phyloP scores from a whole-genome alignment of 352 stramenopile species.

The Blastocystis hominis region DNA sequence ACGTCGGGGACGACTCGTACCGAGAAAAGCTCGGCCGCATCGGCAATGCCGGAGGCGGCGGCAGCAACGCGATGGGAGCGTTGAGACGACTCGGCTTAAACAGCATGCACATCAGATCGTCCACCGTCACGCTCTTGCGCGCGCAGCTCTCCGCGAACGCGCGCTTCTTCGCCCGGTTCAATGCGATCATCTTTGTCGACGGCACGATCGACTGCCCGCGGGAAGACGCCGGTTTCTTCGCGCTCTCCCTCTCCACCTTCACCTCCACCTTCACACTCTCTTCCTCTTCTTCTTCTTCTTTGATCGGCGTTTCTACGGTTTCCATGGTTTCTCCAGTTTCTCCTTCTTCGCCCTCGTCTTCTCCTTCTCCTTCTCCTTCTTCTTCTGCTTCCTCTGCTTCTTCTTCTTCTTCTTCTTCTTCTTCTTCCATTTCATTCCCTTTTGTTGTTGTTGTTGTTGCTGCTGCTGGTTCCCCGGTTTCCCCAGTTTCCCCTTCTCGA shows the following conservation, averaged over 20 bases:
- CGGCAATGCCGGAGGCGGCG: not conserved
- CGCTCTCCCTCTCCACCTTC: not conserved
- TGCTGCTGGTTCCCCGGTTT: not conserved
- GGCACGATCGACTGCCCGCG: not conserved
- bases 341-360: not conserved
- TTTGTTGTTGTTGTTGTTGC: not conserved
- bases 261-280: not conserved
- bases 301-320: not conserved
- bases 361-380: not conserved
- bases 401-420: not conserved
- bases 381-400: not conserved
- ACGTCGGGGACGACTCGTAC: slow-evolving; percentile 58
- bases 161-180: not conserved
- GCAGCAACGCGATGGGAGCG: slow-evolving; percentile 19
- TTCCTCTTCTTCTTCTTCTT: not conserved
- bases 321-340: not conserved
- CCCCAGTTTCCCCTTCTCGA: not conserved
- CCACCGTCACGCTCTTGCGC: not conserved
- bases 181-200: slow-evolving; percentile 36
- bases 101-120: slow-evolving; percentile 43
- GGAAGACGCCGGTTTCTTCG: not conserved
- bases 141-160: not conserved
- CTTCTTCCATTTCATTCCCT: not conserved
- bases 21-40: slow-evolving; percentile 19
- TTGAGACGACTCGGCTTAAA: slow-evolving; percentile 35